These are phyloP conservation scores for Geotrichum macrosporum DNA, from an alignment of 1,139 yeast genomes.

Conservation along the genomic window DNA sequence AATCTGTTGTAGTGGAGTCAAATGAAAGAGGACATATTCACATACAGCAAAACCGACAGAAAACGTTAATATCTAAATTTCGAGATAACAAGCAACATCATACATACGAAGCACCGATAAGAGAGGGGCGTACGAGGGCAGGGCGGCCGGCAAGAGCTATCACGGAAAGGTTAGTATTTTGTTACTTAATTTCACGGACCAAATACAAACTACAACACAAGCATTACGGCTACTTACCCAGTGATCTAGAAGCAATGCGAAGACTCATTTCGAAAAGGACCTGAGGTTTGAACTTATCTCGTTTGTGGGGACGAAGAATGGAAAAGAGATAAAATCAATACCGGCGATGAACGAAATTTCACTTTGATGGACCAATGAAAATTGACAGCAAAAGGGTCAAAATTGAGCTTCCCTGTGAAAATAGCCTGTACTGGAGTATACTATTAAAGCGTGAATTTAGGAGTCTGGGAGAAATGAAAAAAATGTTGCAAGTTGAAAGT, in stretches of 20 bases:
- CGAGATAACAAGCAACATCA: too few relatives aligned
- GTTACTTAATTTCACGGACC: too few relatives aligned
- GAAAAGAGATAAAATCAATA: background rate
- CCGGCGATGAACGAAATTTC: conserved; percentile 3
- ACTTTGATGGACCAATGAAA: too few relatives aligned
- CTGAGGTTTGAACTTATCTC: conserved; percentile 5
- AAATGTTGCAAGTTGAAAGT: too few relatives aligned
- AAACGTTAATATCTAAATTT: too few relatives aligned
- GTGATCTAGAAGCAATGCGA: conserved; percentile 31
- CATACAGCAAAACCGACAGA: background rate
- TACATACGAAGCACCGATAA: conserved; percentile 26
- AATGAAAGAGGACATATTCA: conserved; percentile 3
- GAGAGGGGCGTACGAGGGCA: conserved; percentile 27
- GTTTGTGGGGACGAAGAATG: conserved; percentile 7
- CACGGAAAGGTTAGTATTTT: background rate
- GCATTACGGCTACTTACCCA: too few relatives aligned
- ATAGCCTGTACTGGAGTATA: too few relatives aligned
- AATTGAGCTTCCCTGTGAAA: too few relatives aligned
- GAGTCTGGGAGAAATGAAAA: conserved; percentile 11
- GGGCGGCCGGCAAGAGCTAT: conserved; percentile 22
- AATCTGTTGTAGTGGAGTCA: background rate
- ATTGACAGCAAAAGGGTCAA: too few relatives aligned
- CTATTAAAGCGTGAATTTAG: background rate
- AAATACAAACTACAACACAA: too few relatives aligned
- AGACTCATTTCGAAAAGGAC: conserved; percentile 28